Evolutionary conservation across 176 grass and related monocot species (phyloP), one percentile per base, ranked within the genome.

Genomic region (Aegilops bicornis): DNA sequence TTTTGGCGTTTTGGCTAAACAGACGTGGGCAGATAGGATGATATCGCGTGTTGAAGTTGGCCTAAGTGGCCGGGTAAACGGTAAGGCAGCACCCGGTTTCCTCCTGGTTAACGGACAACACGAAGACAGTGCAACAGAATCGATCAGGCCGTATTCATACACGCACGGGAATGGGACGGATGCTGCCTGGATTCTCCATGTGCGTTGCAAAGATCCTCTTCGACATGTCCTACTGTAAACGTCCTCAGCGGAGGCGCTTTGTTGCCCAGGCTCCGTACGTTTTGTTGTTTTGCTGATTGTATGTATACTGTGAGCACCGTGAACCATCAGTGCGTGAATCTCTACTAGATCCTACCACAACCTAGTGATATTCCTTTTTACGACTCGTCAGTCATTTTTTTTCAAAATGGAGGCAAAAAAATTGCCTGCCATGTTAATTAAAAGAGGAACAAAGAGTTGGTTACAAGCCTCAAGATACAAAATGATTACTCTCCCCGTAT

Each of bases 161-260:
- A 54, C 50, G 50, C 50, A 54, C 30, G 64, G 27, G 27, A 31
- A 16, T 15, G 27, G 25, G 64, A 32, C 7, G 17, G 8, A 37
- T 70, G 33, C 68, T 70, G 56, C 56, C 4, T 59, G 14, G 72
- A 75, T 75, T 75, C 35, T 64, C 77, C 78, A 64, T 80, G 60
- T 29, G 36, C 23, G 7, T 61, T 25, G 60, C 77, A 80, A 80
- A 19, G 60, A 65, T 80, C 59, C 54, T 23, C 7, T 9, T 24
- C 37, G 60, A 80, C n/a, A 30, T 80, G 8, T 43, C 23, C 36
- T 80, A 65, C 78, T 80, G 13, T 75, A 29, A 29, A 29, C 14
- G 12, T 79, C 27, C 22, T 27, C 78, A 43, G 59, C 78, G 56
- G 19, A 59, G 56, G 56, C 56, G 6, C 40, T 79, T 43, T 80